A percentile compares a stretch with the other conserved stretches of the same genome.
These are phyloP conservation scores for Claviceps digitariae DNA, from an alignment of 2,329 filamentous ascomycete genomes.

Conservation along the genomic window DNA sequence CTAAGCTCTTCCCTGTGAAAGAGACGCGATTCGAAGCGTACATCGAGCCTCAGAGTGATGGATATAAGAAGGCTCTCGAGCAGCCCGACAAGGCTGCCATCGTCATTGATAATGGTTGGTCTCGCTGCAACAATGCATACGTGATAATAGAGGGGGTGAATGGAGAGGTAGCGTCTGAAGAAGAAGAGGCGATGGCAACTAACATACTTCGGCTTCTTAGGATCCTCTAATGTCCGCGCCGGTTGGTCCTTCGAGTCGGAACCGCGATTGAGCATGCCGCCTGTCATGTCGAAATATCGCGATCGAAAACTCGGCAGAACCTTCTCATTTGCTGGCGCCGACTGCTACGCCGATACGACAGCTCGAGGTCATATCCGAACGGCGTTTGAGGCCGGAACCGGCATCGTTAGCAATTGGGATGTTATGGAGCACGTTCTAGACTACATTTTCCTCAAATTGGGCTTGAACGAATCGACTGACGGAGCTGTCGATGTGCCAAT, in stretches of 20 bases:
- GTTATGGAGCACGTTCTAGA: conserved; percentile 91
- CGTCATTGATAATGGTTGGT: conserved; percentile 90
- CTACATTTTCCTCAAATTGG: conserved; percentile 88
- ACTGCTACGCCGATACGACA: conserved; percentile 90
- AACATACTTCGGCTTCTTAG: conserved; percentile 28
- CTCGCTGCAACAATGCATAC: conserved; percentile 8
- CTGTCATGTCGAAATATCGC: conserved; percentile 88
- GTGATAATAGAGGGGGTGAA: neutral
- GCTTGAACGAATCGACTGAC: conserved; percentile 55
- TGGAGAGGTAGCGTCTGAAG: neutral
- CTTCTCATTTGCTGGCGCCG: conserved; percentile 81
- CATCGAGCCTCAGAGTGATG: conserved; percentile 45
- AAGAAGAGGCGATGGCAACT: neutral
- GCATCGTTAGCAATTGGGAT: conserved; percentile 94
- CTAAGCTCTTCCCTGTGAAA: conserved; percentile 46
- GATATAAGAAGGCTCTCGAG: conserved; percentile 54
- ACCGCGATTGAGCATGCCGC: conserved; percentile 71
- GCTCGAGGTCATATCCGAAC: conserved; percentile 81
- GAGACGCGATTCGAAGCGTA: conserved; percentile 48
- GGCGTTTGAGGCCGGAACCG: conserved; percentile 80
- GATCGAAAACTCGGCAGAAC: conserved; percentile 88
- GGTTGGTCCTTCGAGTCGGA: conserved; percentile 86
- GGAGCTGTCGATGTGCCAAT: conserved; percentile 73
- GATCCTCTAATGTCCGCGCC: conserved; percentile 76
- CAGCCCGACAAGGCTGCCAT: conserved; percentile 56